phyloP scores from a whole-genome alignment of 2,329 filamentous ascomycete genomes.

The Cladosporium sp. region DNA sequence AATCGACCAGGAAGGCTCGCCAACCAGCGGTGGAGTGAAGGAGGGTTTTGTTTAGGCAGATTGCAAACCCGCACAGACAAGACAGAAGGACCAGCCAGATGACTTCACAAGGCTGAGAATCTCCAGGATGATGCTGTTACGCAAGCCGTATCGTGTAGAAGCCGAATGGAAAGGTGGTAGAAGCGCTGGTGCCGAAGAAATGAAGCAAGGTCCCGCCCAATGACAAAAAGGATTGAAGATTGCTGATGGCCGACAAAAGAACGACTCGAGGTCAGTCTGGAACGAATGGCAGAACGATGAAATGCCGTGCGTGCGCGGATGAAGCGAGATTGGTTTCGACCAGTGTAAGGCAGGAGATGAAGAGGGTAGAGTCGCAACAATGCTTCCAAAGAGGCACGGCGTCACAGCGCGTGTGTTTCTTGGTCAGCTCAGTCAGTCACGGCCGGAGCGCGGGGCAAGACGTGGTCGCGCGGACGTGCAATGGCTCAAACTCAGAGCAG shows the following conservation, averaged over 20 bases:
- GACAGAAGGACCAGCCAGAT: neutral
- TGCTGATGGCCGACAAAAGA: constrained; percentile 16
- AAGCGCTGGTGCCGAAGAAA: constrained; percentile 15
- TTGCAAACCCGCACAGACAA: constrained; percentile 9
- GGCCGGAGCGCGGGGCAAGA: constrained; percentile 12
- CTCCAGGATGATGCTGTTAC: constrained; percentile 4
- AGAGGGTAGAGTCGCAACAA: constrained; percentile 10
- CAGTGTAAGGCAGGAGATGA: constrained; percentile 10
- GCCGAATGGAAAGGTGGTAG: constrained; percentile 5
- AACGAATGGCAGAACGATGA: constrained; percentile 22
- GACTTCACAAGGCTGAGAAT: constrained; percentile 6
- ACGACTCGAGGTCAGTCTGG: constrained; percentile 17
- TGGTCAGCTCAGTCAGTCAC: constrained; percentile 4
- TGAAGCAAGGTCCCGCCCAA: constrained; percentile 10
- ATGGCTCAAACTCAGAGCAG: constrained; percentile 13
- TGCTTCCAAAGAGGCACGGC: constrained; percentile 4
- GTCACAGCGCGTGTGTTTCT: constrained; percentile 10
- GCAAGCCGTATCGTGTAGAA: neutral
- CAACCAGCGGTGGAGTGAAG: constrained; percentile 7
- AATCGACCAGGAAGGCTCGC: constrained; percentile 5
- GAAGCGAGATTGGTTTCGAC: constrained; percentile 11
- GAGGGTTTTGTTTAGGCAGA: constrained; percentile 10
- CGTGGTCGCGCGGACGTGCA: constrained; percentile 7
- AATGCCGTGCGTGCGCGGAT: neutral
- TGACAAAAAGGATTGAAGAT: constrained; percentile 13